Percentiles rank a stretch among this genome's conserved stretches.
Conservation (phyloP, 139 green algal species). For the Chlorella ohadii region DNA sequence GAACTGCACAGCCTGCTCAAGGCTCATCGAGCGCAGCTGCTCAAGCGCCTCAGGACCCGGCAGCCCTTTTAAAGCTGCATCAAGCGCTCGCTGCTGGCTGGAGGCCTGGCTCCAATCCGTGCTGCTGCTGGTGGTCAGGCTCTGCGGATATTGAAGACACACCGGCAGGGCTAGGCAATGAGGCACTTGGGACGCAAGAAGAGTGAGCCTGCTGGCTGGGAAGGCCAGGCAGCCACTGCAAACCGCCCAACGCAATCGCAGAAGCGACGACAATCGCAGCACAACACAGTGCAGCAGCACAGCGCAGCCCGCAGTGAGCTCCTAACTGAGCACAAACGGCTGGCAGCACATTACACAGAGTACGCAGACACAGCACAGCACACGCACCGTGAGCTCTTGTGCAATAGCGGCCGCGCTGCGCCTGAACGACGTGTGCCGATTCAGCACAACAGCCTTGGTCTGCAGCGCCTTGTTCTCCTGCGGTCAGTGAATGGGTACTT, state of each 20-base stretch:
- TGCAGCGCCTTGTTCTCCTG: constrained; percentile 34
- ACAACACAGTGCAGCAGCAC: background rate
- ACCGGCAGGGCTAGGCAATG: too few relatives aligned
- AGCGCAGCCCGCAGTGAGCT: too few relatives aligned
- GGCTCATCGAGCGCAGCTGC: background rate
- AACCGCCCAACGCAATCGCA: background rate
- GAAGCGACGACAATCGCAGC: background rate
- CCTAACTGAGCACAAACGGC: too few relatives aligned
- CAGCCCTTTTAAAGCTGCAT: constrained; percentile 4
- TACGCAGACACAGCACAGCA: background rate
- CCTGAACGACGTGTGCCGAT: constrained; percentile 13
- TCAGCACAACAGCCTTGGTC: constrained; percentile 22
- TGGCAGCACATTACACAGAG: too few relatives aligned
- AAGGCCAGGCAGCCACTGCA: too few relatives aligned
- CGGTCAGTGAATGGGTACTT: too few relatives aligned
- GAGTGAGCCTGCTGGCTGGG: too few relatives aligned
- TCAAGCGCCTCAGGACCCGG: constrained; percentile 2
- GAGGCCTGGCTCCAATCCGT: constrained; percentile 6
- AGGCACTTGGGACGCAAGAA: too few relatives aligned
- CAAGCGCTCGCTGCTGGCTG: background rate
- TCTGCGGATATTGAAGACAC: background rate
- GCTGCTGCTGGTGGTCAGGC: background rate
- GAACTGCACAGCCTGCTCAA: constrained; percentile 1
- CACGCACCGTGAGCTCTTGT: background rate
- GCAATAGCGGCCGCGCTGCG: constrained; percentile 1